A percentile compares a stretch with the other conserved stretches of the same genome.
phyloP scores from a whole-genome alignment of 2,329 filamentous ascomycete species.

The Beauveria sp. region DNA sequence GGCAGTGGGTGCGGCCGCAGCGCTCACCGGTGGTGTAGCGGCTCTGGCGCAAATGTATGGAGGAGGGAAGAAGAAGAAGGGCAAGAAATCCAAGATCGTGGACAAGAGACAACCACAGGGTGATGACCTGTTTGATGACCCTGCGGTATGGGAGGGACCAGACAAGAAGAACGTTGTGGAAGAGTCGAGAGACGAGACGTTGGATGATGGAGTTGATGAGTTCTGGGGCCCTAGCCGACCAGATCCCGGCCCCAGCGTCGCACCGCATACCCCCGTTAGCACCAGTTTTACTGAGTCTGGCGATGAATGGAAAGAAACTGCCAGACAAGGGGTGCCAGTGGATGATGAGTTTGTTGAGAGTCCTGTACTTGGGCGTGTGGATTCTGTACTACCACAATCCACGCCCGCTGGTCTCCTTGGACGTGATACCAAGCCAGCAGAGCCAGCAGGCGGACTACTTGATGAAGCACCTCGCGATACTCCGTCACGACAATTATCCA shows the following conservation, averaged over 20 bases:
- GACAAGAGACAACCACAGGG: constrained; percentile 31
- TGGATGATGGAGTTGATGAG: constrained; percentile 20
- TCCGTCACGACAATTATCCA: constrained; percentile 16
- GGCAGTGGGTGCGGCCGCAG: constrained; percentile 19
- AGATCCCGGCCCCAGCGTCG: constrained; percentile 1
- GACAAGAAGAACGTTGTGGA: constrained; percentile 29
- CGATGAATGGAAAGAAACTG: constrained; percentile 18
- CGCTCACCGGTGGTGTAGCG: constrained; percentile 24
- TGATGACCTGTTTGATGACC: constrained; percentile 39
- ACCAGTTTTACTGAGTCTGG: constrained; percentile 18
- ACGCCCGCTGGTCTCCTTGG: constrained; percentile 22
- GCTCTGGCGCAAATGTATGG: constrained; percentile 28
- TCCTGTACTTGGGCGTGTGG: constrained; percentile 28
- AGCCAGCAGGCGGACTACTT: constrained; percentile 23
- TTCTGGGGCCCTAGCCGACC: constrained; percentile 23
- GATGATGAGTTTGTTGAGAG: constrained; percentile 28
- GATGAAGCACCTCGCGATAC: constrained; percentile 23
- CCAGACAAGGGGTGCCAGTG: constrained; percentile 17
- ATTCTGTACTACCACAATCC: constrained; percentile 14
- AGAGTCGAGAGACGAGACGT: constrained; percentile 13
- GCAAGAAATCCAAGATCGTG: constrained; percentile 31
- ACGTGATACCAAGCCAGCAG: constrained; percentile 23
- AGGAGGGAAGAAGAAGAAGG: constrained; percentile 22
- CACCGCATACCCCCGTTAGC: constrained; percentile 10
- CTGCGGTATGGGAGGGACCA: constrained; percentile 35